phyloP scores from a whole-genome alignment of 345 rosid genomes.

The Passiflora organensis region DNA sequence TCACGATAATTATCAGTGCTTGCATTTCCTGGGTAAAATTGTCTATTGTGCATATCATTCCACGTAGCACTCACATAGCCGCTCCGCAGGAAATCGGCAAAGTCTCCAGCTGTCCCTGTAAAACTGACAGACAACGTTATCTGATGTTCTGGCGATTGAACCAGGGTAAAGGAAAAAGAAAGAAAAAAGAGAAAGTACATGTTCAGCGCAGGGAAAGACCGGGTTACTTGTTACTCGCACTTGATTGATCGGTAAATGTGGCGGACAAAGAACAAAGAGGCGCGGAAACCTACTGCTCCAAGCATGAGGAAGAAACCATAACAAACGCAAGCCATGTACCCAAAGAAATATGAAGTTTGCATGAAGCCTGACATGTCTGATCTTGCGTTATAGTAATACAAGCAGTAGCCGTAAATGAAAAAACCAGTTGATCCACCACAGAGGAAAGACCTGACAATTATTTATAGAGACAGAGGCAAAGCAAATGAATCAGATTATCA shows the following conservation, averaged over 20 bases:
- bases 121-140: too few species aligned
- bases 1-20: too few species aligned
- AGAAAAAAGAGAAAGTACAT: neutral
- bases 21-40: too few species aligned
- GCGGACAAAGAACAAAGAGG: slow-evolving; percentile 39
- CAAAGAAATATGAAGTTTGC: slow-evolving; percentile 52
- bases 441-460: slow-evolving; percentile 32
- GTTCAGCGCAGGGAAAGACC: neutral
- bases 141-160: too few species aligned
- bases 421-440: slow-evolving; percentile 49
- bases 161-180: too few species aligned
- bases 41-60: too few species aligned
- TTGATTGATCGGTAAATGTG: slow-evolving; percentile 46
- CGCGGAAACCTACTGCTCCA: slow-evolving; percentile 40
- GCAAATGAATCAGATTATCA: too few species aligned
- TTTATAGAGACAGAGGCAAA: neutral
- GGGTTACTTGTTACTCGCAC: slow-evolving; percentile 16
- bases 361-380: slow-evolving; percentile 47
- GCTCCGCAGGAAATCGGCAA: too few species aligned
- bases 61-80: too few species aligned
- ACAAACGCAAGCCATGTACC: slow-evolving; percentile 50
- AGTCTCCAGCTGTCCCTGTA: too few species aligned
- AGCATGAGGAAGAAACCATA: slow-evolving; percentile 50
- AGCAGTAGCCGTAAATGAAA: slow-evolving; percentile 40
- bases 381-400: slow-evolving; percentile 39